phyloP scores from a whole-genome alignment of 2,329 filamentous ascomycete genomes.

The Fusarium sp. region DNA sequence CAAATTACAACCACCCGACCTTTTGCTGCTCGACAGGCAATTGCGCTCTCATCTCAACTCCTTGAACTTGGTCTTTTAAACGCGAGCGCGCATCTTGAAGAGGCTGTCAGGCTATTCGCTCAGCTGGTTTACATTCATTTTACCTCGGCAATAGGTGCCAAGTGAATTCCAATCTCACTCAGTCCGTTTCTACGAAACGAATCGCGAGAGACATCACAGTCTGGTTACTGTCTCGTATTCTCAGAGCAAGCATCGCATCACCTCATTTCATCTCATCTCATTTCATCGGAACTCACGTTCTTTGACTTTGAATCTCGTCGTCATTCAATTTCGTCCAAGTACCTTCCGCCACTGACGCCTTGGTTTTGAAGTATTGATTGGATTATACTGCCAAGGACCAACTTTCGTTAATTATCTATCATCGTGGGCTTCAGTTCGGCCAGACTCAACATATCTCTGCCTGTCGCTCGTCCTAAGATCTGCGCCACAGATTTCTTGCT shows the following conservation, averaged over 20 bases:
- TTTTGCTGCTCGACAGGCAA: constrained; percentile 12
- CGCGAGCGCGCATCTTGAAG: constrained; percentile 20
- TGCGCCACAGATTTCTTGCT: constrained; percentile 14
- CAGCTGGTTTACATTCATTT: constrained; percentile 18
- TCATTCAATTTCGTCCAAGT: constrained; percentile 4
- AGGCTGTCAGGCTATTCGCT: constrained; percentile 27
- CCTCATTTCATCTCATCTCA: constrained; percentile 6
- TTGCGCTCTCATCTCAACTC: background rate
- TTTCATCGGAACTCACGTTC: constrained; percentile 10
- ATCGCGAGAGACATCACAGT: constrained; percentile 36
- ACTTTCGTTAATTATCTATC: constrained; percentile 11
- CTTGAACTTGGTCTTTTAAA: constrained; percentile 14
- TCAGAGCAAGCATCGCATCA: constrained; percentile 30
- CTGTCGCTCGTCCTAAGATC: constrained; percentile 15
- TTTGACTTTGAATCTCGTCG: constrained; percentile 16
- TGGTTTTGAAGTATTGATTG: constrained; percentile 16
- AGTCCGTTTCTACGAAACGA: background rate
- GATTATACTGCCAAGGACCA: constrained; percentile 10
- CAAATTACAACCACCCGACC: constrained; percentile 32
- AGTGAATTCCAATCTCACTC: constrained; percentile 13
- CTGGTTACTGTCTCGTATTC: constrained; percentile 42
- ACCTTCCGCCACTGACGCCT: constrained; percentile 11
- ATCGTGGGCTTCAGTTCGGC: constrained; percentile 12
- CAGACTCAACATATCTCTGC: constrained; percentile 14
- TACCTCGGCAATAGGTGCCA: constrained; percentile 14